Evolutionary conservation across 148 eudicot species (phyloP).

Genomic region (Nepenthes gracilis): DNA sequence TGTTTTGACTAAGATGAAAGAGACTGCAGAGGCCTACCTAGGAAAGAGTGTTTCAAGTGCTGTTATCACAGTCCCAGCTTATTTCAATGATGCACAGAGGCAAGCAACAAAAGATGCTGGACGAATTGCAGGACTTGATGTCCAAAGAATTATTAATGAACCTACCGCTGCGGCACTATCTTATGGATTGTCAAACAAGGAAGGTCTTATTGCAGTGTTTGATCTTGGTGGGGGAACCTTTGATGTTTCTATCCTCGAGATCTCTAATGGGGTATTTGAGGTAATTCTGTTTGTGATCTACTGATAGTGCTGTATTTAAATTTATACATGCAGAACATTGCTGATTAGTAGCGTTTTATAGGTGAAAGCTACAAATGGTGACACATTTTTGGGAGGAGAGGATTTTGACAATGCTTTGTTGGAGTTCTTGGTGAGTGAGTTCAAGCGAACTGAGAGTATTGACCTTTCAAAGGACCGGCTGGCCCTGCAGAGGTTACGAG

Average conservation of each 20-base stretch:
- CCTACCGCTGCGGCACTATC: constrained; percentile 99
- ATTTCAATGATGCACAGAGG: constrained; percentile 95
- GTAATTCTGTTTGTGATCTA: constrained; percentile 16
- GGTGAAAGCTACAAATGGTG: constrained; percentile 99
- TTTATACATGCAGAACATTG: background rate
- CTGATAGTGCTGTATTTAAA: background rate
- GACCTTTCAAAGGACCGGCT: constrained; percentile 64
- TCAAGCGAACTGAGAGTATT: constrained; percentile 67
- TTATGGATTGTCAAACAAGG: constrained; percentile 86
- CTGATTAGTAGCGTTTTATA: constrained; percentile 11
- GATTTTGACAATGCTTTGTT: constrained; percentile 82
- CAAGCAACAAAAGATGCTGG: constrained; percentile 99
- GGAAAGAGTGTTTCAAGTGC: constrained; percentile 75
- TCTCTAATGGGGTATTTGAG: constrained; percentile 94
- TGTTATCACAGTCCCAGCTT: constrained; percentile 90
- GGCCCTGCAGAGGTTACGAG: constrained; percentile 88
- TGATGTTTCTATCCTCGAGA: constrained; percentile 94
- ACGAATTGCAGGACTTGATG: constrained; percentile 84
- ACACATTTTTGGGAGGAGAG: constrained; percentile 96
- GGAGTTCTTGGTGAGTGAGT: constrained; percentile 71
- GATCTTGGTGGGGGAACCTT: constrained; percentile 99
- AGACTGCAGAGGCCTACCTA: constrained; percentile 90
- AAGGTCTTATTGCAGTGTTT: constrained; percentile 91
- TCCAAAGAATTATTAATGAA: constrained; percentile 88
- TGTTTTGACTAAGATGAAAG: constrained; percentile 88